Evolutionary conservation across 768 basidiomycete species (phyloP), one percentile per base, ranked within the genome.

Genomic region (Russula lepida): DNA sequence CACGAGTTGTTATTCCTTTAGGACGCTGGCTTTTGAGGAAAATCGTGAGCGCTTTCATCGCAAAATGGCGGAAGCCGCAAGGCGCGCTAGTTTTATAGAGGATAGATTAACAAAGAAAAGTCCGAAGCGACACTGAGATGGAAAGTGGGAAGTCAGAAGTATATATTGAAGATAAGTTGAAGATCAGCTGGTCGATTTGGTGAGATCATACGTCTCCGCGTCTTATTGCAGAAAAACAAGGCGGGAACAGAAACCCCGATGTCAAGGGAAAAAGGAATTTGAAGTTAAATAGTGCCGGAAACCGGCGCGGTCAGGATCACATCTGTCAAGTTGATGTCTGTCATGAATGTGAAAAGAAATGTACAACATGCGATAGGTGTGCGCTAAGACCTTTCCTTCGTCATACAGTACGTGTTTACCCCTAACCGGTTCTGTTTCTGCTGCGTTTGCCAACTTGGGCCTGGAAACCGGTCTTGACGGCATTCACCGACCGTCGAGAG

Each of bases 401-500:
- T 53, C 51, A 58, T 57, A 47, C 46, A 47, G 23, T 47, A 63
- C 49, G 55, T 52, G 47, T 28, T 28, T 46, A 56, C 54, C 44
- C 56, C 62, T 64, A 87, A 25, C 85, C 84, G 8, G 84, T 84
- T 75, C 85, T 87, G 75, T 88, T 89, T 76, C 85, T 88, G 75
- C 86, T 89, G 70, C 89, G 79, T 79, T 85, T 90, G 55, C 91
- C 91, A 60, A 93, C 88, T 71, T 97, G 93, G 56, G 94, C 95
- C 77, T 97, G 92, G 84, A 89, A 99, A 75, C 95, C 95, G 63
- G 90, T 94, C 85, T 98, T 98, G 85, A 99, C 95, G 39, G 93
- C 79, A 67, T 90, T 91, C 68, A 99, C 95, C 62, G 92, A 94
- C 23, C 95, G 86, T 68, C 90, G 78, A 67, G 87, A 89, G 2